phyloP scores from a whole-genome alignment of 129 eudicot genomes.

The Erigeron canadensis region DNA sequence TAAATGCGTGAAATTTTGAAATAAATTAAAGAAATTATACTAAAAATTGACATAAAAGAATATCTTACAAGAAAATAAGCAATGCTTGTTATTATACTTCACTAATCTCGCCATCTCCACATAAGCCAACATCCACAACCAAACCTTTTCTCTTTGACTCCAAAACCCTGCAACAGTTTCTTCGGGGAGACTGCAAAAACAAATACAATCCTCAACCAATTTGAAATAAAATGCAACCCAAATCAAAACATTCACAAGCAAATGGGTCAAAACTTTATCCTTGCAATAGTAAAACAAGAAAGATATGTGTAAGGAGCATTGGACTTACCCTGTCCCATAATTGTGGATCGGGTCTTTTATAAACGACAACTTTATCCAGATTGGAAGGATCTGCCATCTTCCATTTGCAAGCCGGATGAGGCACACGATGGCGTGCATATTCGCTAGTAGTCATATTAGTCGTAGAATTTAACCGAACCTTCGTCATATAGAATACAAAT shows the following conservation, averaged over 20 bases:
- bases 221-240: neutral
- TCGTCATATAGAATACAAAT: slow-evolving; percentile 70
- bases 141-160: slow-evolving; percentile 53
- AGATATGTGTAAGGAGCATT: neutral
- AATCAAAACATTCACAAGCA: neutral
- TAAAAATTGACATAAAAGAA: slow-evolving; percentile 32
- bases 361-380: slow-evolving; percentile 63
- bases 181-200: slow-evolving; percentile 67
- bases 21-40: slow-evolving; percentile 30
- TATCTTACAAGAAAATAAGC: slow-evolving; percentile 38
- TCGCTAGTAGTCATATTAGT: slow-evolving; percentile 53
- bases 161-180: slow-evolving; percentile 78
- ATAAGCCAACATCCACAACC: slow-evolving; percentile 68
- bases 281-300: neutral
- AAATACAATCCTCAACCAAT: neutral
- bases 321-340: slow-evolving; percentile 85
- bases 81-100: slow-evolving; percentile 39
- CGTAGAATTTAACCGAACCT: slow-evolving; percentile 46
- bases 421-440: slow-evolving; percentile 56
- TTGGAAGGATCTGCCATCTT: slow-evolving; percentile 67
- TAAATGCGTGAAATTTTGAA: slow-evolving; percentile 22
- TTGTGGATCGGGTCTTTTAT: slow-evolving; percentile 72
- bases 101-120: slow-evolving; percentile 64
- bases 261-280: neutral
- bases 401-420: slow-evolving; percentile 86